Evolutionary conservation across 768 basidiomycete genomes (phyloP).

Genomic region (Termitomyces sp.): DNA sequence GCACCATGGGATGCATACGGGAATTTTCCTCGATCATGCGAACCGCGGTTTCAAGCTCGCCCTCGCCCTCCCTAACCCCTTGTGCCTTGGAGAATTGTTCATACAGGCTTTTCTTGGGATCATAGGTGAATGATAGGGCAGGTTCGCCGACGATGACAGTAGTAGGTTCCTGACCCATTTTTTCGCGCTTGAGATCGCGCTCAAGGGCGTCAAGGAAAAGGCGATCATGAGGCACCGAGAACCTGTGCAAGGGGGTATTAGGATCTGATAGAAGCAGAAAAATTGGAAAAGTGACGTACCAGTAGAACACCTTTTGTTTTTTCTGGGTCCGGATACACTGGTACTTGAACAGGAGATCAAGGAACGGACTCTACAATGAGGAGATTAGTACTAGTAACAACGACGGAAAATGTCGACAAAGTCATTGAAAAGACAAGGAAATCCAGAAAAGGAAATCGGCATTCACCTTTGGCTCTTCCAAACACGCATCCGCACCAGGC

Average conservation of each 20-base stretch:
- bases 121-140: conserved; percentile 84
- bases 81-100: conserved; percentile 73
- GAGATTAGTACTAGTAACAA: not conserved
- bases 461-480: conserved; percentile 94
- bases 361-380: conserved; percentile 71
- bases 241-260: conserved; percentile 47
- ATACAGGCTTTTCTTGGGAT: conserved; percentile 79
- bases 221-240: conserved; percentile 94
- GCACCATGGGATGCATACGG: not conserved
- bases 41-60: conserved; percentile 33
- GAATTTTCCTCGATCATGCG: conserved; percentile 27
- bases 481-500: conserved; percentile 85
- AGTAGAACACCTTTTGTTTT: conserved; percentile 99
- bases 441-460: not conserved
- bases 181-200: conserved; percentile 93
- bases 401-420: not conserved
- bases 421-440: not conserved
- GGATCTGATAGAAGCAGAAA: not conserved
- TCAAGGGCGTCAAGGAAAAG: conserved; percentile 96
- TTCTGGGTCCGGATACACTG: conserved; percentile 98
- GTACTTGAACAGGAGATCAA: conserved; percentile 93
- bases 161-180: conserved; percentile 84
- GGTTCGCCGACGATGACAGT: conserved; percentile 74
- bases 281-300: conserved; percentile 45
- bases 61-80: conserved; percentile 37